Conservation (phyloP, 2,329 filamentous ascomycete genomes). For the Hypoxylon rubiginosum region DNA sequence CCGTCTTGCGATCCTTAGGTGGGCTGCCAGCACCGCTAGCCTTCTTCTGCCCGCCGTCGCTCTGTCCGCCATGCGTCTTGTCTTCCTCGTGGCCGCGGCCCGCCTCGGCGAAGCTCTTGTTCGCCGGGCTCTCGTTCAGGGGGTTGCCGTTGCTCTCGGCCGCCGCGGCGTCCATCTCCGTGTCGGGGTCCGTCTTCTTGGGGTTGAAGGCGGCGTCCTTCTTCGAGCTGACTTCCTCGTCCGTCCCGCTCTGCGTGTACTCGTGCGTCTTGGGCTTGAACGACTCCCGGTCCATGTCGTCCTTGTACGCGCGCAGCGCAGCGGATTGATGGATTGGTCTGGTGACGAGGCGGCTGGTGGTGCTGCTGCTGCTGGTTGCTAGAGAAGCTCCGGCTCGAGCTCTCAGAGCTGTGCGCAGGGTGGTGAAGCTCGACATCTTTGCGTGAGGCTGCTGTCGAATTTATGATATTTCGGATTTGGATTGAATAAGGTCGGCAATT, state of each 20-base stretch:
- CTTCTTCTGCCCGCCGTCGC: too few relatives aligned
- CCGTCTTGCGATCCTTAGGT: conserved; percentile 50
- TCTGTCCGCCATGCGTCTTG: conserved; percentile 53
- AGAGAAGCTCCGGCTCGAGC: conserved; percentile 27
- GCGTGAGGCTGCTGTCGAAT: background rate
- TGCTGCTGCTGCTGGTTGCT: conserved; percentile 13
- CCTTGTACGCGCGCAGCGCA: conserved; percentile 59
- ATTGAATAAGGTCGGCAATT: background rate
- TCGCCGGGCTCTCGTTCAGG: conserved; percentile 61
- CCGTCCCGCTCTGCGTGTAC: conserved; percentile 76
- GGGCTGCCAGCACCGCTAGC: conserved; percentile 43
- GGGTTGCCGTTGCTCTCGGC: conserved; percentile 54
- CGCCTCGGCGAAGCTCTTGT: conserved; percentile 57
- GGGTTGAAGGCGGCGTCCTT: conserved; percentile 77
- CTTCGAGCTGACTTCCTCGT: conserved; percentile 68
- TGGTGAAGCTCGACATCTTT: conserved; percentile 41
- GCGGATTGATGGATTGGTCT: conserved; percentile 54
- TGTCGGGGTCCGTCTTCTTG: conserved; percentile 75
- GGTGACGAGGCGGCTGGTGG: conserved; percentile 18
- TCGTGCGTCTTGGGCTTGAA: conserved; percentile 77
- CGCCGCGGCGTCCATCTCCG: conserved; percentile 61
- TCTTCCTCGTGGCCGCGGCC: conserved; percentile 42
- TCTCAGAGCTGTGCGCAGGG: conserved; percentile 41
- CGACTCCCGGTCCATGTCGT: conserved; percentile 69
- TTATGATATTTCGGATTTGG: background rate